phyloP scores from a whole-genome alignment of 257 asterid species.

The Craterostigma plantagineum region DNA sequence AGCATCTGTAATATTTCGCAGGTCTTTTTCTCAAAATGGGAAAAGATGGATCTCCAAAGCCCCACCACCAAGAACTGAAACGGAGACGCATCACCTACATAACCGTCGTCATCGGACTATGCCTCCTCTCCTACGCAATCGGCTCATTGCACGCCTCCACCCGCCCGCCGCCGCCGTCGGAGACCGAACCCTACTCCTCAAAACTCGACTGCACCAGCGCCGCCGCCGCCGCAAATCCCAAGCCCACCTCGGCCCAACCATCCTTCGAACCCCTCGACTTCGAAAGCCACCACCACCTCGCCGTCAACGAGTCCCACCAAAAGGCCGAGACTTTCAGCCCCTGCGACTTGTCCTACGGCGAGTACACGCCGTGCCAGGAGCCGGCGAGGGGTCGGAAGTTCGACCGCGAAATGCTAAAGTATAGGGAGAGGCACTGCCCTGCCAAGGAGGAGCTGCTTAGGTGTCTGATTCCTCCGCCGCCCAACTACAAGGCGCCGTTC shows the following conservation, averaged over 20 bases:
- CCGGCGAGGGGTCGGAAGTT: slow-evolving; percentile 43
- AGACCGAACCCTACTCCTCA: slow-evolving; percentile 24
- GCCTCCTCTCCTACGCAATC: slow-evolving; percentile 41
- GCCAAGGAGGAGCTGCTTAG: slow-evolving; percentile 50
- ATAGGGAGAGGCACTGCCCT: slow-evolving; percentile 94
- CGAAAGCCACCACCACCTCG: slow-evolving; percentile 61
- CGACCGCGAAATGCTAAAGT: slow-evolving; percentile 47
- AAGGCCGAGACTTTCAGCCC: slow-evolving; percentile 33
- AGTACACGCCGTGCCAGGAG: slow-evolving; percentile 80
- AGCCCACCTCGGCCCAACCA: slow-evolving; percentile 9
- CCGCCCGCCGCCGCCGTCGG: slow-evolving; percentile 17
- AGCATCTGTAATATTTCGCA: too few relatives aligned
- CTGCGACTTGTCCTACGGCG: slow-evolving; percentile 38
- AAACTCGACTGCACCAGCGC: slow-evolving; percentile 36
- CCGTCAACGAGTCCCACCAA: slow-evolving; percentile 25
- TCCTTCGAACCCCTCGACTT: slow-evolving; percentile 35
- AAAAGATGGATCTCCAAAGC: slow-evolving; percentile 81
- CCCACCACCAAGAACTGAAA: slow-evolving; percentile 38
- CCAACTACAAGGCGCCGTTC: slow-evolving; percentile 60
- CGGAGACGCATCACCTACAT: slow-evolving; percentile 50
- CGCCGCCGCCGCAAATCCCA: not conserved
- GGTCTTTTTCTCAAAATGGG: slow-evolving; percentile 24
- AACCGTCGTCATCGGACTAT: slow-evolving; percentile 47
- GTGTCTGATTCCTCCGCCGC: slow-evolving; percentile 82
- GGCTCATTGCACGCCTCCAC: slow-evolving; percentile 57